Evolutionary conservation across 176 grass and related monocot species (phyloP).

Genomic region (Pontederia paniculata): DNA sequence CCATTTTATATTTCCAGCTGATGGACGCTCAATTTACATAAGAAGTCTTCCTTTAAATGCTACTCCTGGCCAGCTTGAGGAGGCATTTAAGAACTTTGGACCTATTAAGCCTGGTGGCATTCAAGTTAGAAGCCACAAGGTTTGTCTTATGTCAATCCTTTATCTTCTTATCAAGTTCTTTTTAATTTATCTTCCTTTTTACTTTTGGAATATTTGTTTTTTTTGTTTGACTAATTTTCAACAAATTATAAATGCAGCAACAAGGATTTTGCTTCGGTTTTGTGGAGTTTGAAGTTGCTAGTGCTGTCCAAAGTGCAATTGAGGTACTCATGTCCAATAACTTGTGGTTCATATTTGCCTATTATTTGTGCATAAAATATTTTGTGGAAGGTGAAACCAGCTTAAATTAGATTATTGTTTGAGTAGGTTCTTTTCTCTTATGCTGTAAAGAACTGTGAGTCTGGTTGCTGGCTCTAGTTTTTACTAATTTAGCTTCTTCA

Average conservation of each 20-base stretch:
- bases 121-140: constrained; percentile 99
- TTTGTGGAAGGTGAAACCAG: background rate
- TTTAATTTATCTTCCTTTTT: background rate
- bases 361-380: background rate
- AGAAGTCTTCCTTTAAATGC: constrained; percentile 60
- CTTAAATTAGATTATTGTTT: no score
- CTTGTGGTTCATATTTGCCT: constrained; percentile 2
- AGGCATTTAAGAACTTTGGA: constrained; percentile 75
- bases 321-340: constrained; percentile 26
- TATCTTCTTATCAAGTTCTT: background rate
- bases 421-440: no score
- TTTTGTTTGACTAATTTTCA: background rate
- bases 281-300: constrained; percentile 80
- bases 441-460: no score
- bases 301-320: constrained; percentile 61
- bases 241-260: constrained; percentile 35
- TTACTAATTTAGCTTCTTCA: no score
- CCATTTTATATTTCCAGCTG: constrained; percentile 27
- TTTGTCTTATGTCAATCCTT: constrained; percentile 1
- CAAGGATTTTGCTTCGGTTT: constrained; percentile 98
- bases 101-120: constrained; percentile 64
- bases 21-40: constrained; percentile 70
- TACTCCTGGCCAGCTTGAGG: constrained; percentile 62
- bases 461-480: no score
- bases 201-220: background rate